Base-by-base conservation (phyloP, 2,329 filamentous ascomycete species). In the Claviceps sp. region DNA sequence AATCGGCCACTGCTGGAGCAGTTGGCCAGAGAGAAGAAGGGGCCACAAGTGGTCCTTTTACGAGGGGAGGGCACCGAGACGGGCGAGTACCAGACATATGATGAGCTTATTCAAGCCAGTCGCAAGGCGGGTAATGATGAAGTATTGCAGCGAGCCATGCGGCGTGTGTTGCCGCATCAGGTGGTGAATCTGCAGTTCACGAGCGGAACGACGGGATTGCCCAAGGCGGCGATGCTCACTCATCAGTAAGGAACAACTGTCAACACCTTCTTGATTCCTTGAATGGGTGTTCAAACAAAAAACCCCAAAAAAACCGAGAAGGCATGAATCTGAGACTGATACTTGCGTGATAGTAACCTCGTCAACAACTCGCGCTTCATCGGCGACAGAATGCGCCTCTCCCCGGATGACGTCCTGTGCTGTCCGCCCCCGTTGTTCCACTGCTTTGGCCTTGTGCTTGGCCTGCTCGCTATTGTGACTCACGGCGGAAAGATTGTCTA, bases 401-500 rank as follows among this genome's bases (percentile, higher is more conserved):
- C 78, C 0, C 68, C 77, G 2, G 70, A 73, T 46, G 85, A 90
- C 61, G 72, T 83, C 7, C 73, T 93, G 11, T 91, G 86, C 71
- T 93, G 87, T 64, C 86, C 86, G 3, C 86, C 87, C 0, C 87
- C 88, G 0, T 74, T 93, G 3, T 93, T 93, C 72, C 88, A 93
- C 70, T 91, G 86, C 70, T 91, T 91, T 62, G 86, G 86, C 1
- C 77, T 91, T 7, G 85, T 90, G 1, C 77, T 89, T 3, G 86
- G 86, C 8, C 73, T 90, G 45, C 75, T 90, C 52, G 82, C 85
- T 1, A 75, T 80, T 44, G 68, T 89, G 50, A 88, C 84, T 0
- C 85, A 90, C 63, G 86, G 86, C 47, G 79, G 79, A 41, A 86
- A 84, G 65, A 82, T 89, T 49, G 80, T 91, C 9, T 88, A 88